Evolutionary conservation across 345 rosid genomes (phyloP), one percentile per base, ranked within the genome.

Genomic region (Arabis alpina): DNA sequence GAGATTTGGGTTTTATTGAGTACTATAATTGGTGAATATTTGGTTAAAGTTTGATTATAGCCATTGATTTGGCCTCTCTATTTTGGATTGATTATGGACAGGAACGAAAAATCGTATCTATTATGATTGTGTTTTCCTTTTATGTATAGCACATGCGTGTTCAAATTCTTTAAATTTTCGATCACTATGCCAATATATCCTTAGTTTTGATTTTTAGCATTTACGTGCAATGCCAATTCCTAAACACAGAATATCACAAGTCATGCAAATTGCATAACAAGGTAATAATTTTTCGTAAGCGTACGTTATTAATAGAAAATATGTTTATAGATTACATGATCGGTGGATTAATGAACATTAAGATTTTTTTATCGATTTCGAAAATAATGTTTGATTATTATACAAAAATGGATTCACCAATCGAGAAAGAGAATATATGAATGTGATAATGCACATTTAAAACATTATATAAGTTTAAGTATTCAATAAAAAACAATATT

Each of bases 391-490:
- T 52, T 57, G 34, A 23, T 25, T 62, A 11, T 10, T 30, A 28
- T 4, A 61, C 54, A 36, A 16, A 41, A 30, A 43, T 16, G 15
- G 27, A 61, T 61, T 61, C 11, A 43, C n/a, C 40, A 43, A 62
- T 43, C 7, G 55, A 54, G 37, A 23, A 37, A 53, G 43, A 32
- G 10, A 3, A 34, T 62, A 12, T 64, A 25, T 3, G 56, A 48
- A 65, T 65, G 40, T 73, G 52, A 49, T 2, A 54, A 39, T 64
- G 6, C 6, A 41, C 6, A 60, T 15, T 40, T 7, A 66, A 42
- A 32, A 42, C 9, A 58, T 30, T 12, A 66, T 53, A 14, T 61
- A 13, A 36, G 28, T 30, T 51, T 25, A 55, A 39, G 28, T 53
- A 43, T 6, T 15, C 12, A 58, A 58, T 41, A 66, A 50, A 58